Base-by-base conservation (phyloP, 1,284 basidiomycete species). In the Malassezia slooffiae region DNA sequence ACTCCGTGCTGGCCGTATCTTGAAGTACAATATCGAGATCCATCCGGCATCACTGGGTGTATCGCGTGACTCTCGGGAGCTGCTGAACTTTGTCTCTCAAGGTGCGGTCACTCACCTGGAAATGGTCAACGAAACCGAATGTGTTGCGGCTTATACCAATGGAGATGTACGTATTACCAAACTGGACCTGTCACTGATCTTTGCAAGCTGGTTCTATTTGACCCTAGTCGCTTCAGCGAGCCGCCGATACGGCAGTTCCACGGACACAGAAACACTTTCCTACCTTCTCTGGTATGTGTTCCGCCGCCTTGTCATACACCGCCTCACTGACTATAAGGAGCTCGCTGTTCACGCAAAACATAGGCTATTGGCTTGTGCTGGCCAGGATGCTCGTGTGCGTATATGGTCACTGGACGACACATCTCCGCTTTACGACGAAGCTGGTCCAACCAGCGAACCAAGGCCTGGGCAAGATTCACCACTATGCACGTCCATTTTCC, bases 141-240 rank as follows among this genome's bases (percentile, higher is more conserved):
- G 43, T 24, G 11, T 48, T 13, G 41, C 35, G 3, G 21, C 35
- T 4, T 48, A 48, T 43, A 43, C 46, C 12, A 43, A 48, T 34
- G 46, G 46, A 16, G 41, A 42, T 16, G 39, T 39, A 13, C 29
- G 38, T 32, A 20, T 19, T 6, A 19, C 31, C 15, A n/a, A n/a
- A n/a, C 9, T n/a, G 4, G 5, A 3, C 11, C n/a, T 16, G 20
- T 41, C 6, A 41, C n/a, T 22, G 4, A 4, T 4, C 23, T 7
- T 12, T 26, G 24, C 7, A 7, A 41, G 39, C 13, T 43, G 10
- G 16, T 48, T 5, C 39, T 42, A 5, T 29, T 28, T 13, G 46
- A 48, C 27, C 12, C 21, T 19, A 17, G 23, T 10, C 35, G 41
- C 4, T 21, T 38, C n/a, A 5, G 6, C 9, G 41, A 37, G 10